Percentiles rank a stretch among this genome's conserved stretches.
phyloP scores from a whole-genome alignment of 106 monocot genomes.

The Apostasia ramifera region DNA sequence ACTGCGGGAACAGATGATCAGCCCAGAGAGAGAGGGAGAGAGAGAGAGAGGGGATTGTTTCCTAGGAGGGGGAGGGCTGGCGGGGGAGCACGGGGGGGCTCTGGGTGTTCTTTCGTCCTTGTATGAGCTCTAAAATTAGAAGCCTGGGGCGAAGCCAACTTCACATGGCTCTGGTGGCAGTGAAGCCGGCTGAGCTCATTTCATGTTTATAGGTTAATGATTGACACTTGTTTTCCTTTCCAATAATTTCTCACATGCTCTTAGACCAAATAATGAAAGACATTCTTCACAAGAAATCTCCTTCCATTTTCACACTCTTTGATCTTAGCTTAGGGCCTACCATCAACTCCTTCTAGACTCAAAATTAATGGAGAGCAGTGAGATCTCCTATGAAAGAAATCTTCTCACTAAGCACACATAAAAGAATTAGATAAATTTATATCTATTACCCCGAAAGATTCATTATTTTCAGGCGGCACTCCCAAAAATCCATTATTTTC shows the following conservation, averaged over 20 bases:
- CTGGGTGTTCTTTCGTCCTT: background rate
- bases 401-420: too few species aligned
- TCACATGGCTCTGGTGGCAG: constrained; percentile 6
- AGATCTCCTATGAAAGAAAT: too few species aligned
- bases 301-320: too few species aligned
- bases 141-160: background rate
- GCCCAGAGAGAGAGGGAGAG: background rate
- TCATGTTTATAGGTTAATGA: background rate
- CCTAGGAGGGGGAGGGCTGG: background rate
- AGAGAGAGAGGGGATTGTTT: background rate
- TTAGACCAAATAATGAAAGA: constrained; percentile 4
- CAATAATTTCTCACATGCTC: background rate
- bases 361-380: too few species aligned
- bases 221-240: background rate
- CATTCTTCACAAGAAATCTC: too few species aligned
- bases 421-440: too few species aligned
- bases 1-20: too few species aligned
- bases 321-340: too few species aligned
- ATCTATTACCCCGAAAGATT: too few species aligned
- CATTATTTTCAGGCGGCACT: too few species aligned
- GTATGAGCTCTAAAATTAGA: background rate
- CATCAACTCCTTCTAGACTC: too few species aligned
- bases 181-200: constrained; percentile 3
- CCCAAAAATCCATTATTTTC: too few species aligned
- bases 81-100: background rate